Base-by-base conservation (phyloP, 345 rosid genomes). In the Eucalyptus melliodora region DNA sequence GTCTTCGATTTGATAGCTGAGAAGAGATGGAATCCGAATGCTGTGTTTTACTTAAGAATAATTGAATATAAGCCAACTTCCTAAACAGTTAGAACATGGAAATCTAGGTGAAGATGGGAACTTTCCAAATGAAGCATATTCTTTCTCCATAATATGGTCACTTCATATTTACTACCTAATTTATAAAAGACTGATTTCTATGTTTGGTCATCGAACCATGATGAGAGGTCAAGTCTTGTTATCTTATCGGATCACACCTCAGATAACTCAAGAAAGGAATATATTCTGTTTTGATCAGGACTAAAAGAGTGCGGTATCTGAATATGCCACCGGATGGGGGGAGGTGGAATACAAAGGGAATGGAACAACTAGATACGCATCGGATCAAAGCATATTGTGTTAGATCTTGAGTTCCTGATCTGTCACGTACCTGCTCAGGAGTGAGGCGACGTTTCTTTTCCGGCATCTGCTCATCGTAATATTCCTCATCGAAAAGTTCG, bases 391-490 rank as follows among this genome's bases (percentile, higher is more conserved):
- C 42, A 90, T 77, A 50, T 86, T 77, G 47, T 21, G 44, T 77
- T 77, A 17, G 83, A 87, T 82, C 82, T 49, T 85, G 49, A 21
- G 27, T 49, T 49, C 37, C 56, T 47, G 89, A 50, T 86, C 21
- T n/a, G 24, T 21, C 30, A 77, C 77, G 50, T 21, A 96, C 99
- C 97, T 97, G 99, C 87, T 77, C 83, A 77, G 83, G 87, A 86
- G 56, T 45, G 9, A 45, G 53, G 49, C 99, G 97, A 80, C 99
- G 98, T 88, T 97, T 97, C 93, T 96, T 97, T 91, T 96, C 99
- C 24, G 95, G 95, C 88, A 88, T 67, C 92, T 95, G 98, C 15
- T 97, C 99, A 56, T 97, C 99, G 89, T 95, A 96, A 88, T 93
- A 96, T 56, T 95, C 96, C 12, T 96, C 98, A 19, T 97, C 97